A percentile compares a stretch with the other conserved stretches of the same genome.
These are phyloP conservation scores for Citrus glauca DNA, from an alignment of 345 rosid genomes.

Conservation along the genomic window DNA sequence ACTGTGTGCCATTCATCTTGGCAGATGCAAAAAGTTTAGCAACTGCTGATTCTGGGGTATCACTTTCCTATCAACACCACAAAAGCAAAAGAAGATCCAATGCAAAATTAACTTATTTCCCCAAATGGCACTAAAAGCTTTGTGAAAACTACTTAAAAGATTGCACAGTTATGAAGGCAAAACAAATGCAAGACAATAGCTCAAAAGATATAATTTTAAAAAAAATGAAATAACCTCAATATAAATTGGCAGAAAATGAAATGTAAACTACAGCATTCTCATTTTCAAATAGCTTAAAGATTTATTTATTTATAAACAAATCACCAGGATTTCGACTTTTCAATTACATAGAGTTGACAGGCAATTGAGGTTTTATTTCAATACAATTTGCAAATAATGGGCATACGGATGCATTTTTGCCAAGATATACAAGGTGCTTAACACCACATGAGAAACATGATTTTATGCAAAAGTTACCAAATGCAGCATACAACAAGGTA, in stretches of 20 bases:
- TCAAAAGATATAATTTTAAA: background rate
- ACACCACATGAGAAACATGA: background rate
- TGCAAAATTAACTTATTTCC: background rate
- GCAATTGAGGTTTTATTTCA: background rate
- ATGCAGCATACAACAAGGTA: background rate
- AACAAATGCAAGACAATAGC: background rate
- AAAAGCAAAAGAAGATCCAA: conserved; percentile 5
- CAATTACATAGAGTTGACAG: background rate
- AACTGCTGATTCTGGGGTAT: conserved; percentile 88
- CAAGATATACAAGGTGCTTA: background rate
- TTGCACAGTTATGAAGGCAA: background rate
- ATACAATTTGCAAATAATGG: background rate
- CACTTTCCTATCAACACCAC: conserved; percentile 55
- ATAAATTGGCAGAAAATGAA: background rate
- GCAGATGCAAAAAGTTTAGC: conserved; percentile 89
- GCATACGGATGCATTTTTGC: background rate
- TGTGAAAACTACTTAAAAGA: background rate
- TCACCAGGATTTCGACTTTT: background rate
- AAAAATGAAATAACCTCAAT: background rate
- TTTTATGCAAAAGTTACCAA: background rate
- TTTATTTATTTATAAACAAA: background rate
- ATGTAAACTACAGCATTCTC: background rate
- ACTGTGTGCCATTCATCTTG: conserved; percentile 53
- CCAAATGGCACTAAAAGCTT: background rate
- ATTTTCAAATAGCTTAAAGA: background rate